Evolutionary conservation across 2,329 filamentous ascomycete genomes (phyloP).

Genomic region (Penicillium brevicompactum): DNA sequence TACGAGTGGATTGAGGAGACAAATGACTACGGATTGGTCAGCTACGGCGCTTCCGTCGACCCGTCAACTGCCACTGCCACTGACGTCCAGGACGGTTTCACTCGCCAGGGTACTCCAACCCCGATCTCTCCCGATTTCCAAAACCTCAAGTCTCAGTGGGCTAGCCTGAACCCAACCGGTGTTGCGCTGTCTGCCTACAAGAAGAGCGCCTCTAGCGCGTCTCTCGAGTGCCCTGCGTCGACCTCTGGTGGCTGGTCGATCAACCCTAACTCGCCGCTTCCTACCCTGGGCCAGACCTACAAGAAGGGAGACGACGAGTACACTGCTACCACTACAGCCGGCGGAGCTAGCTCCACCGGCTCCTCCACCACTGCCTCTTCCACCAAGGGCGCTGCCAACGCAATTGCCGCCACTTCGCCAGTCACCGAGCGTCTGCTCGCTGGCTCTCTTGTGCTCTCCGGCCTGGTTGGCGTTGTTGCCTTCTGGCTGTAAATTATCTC

Average conservation of each 20-base stretch:
- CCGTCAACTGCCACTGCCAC: conserved; percentile 58
- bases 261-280: conserved; percentile 68
- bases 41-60: conserved; percentile 66
- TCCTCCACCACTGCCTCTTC: conserved; percentile 1
- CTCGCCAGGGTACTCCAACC: conserved; percentile 71
- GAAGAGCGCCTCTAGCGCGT: conserved; percentile 60
- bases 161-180: conserved; percentile 68
- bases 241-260: conserved; percentile 73
- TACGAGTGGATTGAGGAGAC: conserved; percentile 89
- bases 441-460: conserved; percentile 23
- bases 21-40: conserved; percentile 80
- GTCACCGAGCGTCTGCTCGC: conserved; percentile 18
- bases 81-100: conserved; percentile 65
- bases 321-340: conserved; percentile 12
- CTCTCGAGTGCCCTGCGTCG: conserved; percentile 69
- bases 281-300: conserved; percentile 63
- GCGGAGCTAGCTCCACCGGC: conserved; percentile 8
- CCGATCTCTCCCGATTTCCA: conserved; percentile 75
- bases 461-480: conserved; percentile 23
- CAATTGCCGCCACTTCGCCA: conserved; percentile 13
- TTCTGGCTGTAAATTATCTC: conserved; percentile 23
- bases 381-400: conserved; percentile 3
- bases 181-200: conserved; percentile 68
- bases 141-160: conserved; percentile 78
- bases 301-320: conserved; percentile 13